Base-by-base conservation (phyloP, 345 rosid species). In the Citropsis articulata region DNA sequence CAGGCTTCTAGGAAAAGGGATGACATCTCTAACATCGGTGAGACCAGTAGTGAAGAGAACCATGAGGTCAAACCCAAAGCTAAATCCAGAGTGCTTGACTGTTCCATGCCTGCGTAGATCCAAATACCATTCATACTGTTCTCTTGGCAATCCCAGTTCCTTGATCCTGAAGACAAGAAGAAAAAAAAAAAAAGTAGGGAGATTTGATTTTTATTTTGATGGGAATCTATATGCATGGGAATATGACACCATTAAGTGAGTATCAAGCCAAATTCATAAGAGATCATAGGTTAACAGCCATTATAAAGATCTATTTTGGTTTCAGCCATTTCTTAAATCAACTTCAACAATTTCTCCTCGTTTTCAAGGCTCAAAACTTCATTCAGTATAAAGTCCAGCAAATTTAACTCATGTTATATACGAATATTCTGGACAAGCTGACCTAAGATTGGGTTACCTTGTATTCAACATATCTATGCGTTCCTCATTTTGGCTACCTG, bases 401-500 rank as follows among this genome's bases (percentile, higher is more conserved):
- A 56, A 33, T 36, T 31, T 22, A 61, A 9, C 38, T 25, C 18
- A 14, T 24, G 6, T 18, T 38, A 25, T 31, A 27, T 63, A 36
- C 2, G 0, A 42, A 13, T 63, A n/a, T 10, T 12, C 21, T 35
- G n/a, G 56, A 24, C 24, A 7, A 38, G 19, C 18, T 24, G 18
- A 61, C 72, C 21, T 21, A 63, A 48, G 16, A 48, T 16, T 63
- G 40, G 18, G 28, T 79, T 79, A 90, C 97, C 94, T 95, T 50
- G 76, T 35, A 69, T 77, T 72, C 27, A 95, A 75, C 60, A 73
- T 53, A 63, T 86, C 84, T 42, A 91, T 18, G 35, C 98, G 90
- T 81, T 93, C 98, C 84, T 95, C 99, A 50, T 81, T 91, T 85
- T 95, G 97, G 91, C 92, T 84, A 38, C 99, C 98, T 2, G 87